Base-by-base conservation (phyloP, 192 early-diverging fungal species). In the Rhizoclosmatium sp. region DNA sequence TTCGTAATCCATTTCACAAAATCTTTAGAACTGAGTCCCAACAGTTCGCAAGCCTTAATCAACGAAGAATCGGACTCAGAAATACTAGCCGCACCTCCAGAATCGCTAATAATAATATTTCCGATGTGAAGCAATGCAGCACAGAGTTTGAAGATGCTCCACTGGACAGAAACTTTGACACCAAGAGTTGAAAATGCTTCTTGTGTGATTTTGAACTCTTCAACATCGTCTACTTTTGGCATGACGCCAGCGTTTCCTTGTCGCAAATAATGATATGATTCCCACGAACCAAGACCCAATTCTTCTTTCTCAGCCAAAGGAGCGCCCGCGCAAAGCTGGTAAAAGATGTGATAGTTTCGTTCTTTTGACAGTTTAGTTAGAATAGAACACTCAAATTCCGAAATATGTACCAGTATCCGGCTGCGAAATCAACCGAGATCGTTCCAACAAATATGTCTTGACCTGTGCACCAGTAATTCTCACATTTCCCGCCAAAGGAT, bases 331-430 rank as follows among this genome's bases (percentile, higher is more conserved):
- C 83, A 84, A 10, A 84, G 62, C 49, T 97, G 96, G 83, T 97
- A 97, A 79, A 97, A 97, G 75, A 97, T 93, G 82, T 97, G 96
- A 84, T 97, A 97, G 86, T 96, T 96, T 76, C 96, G 91, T 84
- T 97, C 95, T 79, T 14, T 31, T 31, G 31, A 31, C 31, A 56
- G 10, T 16, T 56, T 4, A 61, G 67, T 81, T 7, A n/a, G 41
- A 71, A 78, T 88, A 12, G 96, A 87, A 75, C 87, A 92, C 40
- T 5, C 0, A 54, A 54, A 16, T 1, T 16, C 51, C 51, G 51
- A 7, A 7, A 12, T 60, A 14, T 7, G 9, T 42, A 77, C 75
- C 75, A 78, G 71, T 80, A 62, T 89, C 85, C 3, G 95, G 94
- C 82, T 97, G 96, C 82, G 91, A 95, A 23, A 95, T 89, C 68